Base-by-base conservation (phyloP, 1,284 basidiomycete species). In the Fomes fomentarius region DNA sequence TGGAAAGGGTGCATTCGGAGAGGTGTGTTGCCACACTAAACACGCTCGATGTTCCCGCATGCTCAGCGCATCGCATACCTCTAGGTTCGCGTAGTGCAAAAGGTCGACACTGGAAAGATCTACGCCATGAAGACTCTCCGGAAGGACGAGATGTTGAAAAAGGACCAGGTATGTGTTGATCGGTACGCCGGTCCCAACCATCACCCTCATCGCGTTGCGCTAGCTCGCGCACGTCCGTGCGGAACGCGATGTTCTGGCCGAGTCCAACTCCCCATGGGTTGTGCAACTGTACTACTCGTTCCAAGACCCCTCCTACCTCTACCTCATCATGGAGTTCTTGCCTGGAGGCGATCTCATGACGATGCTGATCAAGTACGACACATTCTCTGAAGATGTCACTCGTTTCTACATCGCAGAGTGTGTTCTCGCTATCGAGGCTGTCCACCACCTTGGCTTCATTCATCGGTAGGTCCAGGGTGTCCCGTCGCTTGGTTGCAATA, bases 361-460 rank as follows among this genome's bases (percentile, higher is more conserved):
- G 33, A 99, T 98, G 96, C 80, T 99, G 61, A 99, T 99, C 89
- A 98, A 98, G 75, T 98, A 99, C 74, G 96, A 99, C 72, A 94
- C 96, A 1, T 99, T 99, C 75, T 94, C 93, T 9, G 96, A 99
- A 72, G 96, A 99, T 69, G 96, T 99, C 34, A 97, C 95, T 30
- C 88, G 97, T 52, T 99, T 99, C 76, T 99, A 99, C 75, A 98
- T 99, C 86, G 96, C 96, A 38, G 96, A 99, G 74, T 98, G 95
- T 71, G 94, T 98, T 51, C 81, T 99, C 30, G 96, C 96, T 19
- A 96, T 99, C 58, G 96, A 99, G 71, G 96, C 96, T 1, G 96
- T 99, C 2, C 96, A 99, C 75, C 94, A 94, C 66, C 85, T 99
- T 21, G 96, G 96, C n/a, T 99, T 98, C 72, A 98, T 99, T 66